Base-by-base conservation (phyloP, 345 rosid genomes). In the Turritis glabra region DNA sequence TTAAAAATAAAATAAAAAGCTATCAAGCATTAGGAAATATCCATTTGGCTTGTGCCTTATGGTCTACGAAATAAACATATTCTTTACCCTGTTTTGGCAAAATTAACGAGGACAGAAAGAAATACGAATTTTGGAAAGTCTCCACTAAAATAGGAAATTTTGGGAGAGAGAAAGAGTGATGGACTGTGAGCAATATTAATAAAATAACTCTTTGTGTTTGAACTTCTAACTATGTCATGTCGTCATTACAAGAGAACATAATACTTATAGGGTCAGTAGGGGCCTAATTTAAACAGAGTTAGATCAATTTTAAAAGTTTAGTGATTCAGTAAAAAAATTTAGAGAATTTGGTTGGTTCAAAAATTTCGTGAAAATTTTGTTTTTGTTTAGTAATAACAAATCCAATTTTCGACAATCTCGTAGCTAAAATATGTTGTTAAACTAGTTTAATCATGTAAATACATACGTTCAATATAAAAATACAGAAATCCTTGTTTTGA, bases 31-130 rank as follows among this genome's bases (percentile, higher is more conserved):
- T 35, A 38, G 40, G 57, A 46, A 44, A 57, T 26, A 32, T 64
- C 48, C 66, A 64, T 64, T 46, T 46, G 65, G 46, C 25, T 52
- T 52, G 30, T 35, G 22, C 27, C 67, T 58, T 48, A 35, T 51
- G 25, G 70, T 52, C 33, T 55, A 53, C 29, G 44, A 12, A 41
- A 37, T 15, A 12, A 38, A 29, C 27, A 58, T 37, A 37, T 27
- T 48, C 22, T n/a, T 59, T 37, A 60, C 29, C 79, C 1, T n/a
- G 19, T 50, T 69, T 68, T 68, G 73, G 79, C 44, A 68, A 75
- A 30, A 29, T n/a, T 51, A 75, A 29, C 48, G 48, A 66, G 23
- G 63, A 48, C 50, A 61, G 9, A 33, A 57, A 74, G n/a, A 52
- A 60, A 29, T 25, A 40, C 14, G 30, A 38, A 63, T 27, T 48